phyloP scores from a whole-genome alignment of 164 flowering plant genomes.

The Warburgia ugandensis region DNA sequence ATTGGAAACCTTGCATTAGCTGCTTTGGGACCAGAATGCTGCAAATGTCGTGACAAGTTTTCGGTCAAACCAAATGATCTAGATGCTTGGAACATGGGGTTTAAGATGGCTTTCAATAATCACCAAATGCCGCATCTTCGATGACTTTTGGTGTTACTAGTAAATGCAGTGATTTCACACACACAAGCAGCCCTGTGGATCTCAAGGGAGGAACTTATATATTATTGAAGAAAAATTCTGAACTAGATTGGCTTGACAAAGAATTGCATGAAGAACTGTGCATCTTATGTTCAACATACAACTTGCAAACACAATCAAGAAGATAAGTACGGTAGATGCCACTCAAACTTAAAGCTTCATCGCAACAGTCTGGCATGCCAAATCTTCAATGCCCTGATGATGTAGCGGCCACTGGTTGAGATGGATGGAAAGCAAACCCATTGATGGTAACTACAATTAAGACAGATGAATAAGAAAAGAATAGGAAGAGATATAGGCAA shows the following conservation, averaged over 20 bases:
- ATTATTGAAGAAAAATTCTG: not conserved
- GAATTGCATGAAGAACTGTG: not conserved
- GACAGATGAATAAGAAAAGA: not conserved
- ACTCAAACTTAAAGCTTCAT: constrained; percentile 33
- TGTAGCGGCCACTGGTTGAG: constrained; percentile 69
- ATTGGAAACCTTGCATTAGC: too few relatives aligned
- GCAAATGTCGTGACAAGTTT: too few relatives aligned
- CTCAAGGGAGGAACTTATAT: not conserved
- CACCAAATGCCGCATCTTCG: too few relatives aligned
- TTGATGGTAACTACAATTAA: constrained; percentile 61
- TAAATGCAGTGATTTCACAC: too few relatives aligned
- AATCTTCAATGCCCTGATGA: constrained; percentile 93
- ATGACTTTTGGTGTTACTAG: too few relatives aligned
- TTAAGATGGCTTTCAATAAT: too few relatives aligned
- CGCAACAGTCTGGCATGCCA: constrained; percentile 39
- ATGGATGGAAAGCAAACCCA: constrained; percentile 84
- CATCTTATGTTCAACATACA: not conserved
- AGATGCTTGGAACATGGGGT: too few relatives aligned
- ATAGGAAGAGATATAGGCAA: not conserved
- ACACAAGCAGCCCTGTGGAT: not conserved
- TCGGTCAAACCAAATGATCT: too few relatives aligned
- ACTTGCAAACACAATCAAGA: not conserved
- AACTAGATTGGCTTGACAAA: not conserved
- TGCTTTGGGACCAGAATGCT: too few relatives aligned
- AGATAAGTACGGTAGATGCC: constrained; percentile 26